phyloP scores from a whole-genome alignment of 148 eudicot species.

The Talinum fruticosum region DNA sequence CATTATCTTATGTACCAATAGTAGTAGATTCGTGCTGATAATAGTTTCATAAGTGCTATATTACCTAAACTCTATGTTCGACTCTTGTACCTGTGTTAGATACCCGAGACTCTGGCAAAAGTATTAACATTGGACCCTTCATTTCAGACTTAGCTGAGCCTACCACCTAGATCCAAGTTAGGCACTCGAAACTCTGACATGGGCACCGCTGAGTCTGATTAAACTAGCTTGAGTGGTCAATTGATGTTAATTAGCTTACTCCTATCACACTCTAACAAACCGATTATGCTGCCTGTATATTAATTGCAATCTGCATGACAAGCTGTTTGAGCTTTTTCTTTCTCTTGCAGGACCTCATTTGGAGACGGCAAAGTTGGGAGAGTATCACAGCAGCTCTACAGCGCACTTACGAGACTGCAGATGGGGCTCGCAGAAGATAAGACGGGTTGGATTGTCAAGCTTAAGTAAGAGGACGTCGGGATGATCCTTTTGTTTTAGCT shows the following conservation, averaged over 20 bases:
- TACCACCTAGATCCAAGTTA: too few species aligned
- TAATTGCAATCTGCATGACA: too few species aligned
- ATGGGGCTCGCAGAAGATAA: constrained; percentile 82
- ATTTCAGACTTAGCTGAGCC: not conserved
- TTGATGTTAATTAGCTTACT: not conserved
- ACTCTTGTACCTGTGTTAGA: not conserved
- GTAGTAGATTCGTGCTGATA: not conserved
- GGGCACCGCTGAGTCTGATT: not conserved
- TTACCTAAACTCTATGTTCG: not conserved
- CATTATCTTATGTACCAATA: not conserved
- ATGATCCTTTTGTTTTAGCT: not conserved
- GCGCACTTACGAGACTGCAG: constrained; percentile 66
- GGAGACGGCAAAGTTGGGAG: constrained; percentile 62
- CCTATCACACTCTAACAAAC: too few species aligned
- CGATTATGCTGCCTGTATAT: not conserved
- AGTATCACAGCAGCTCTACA: constrained; percentile 70
- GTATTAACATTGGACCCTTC: not conserved
- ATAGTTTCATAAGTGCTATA: not conserved
- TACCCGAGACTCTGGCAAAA: not conserved
- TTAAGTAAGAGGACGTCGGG: constrained; percentile 31
- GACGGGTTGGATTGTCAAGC: constrained; percentile 70
- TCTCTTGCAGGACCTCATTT: constrained; percentile 45
- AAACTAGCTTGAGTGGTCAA: not conserved
- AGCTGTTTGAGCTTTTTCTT: not conserved
- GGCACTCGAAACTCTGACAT: too few species aligned